Evolutionary conservation across 1,139 yeast genomes (phyloP), one percentile per base, ranked within the genome.

Genomic region (Yamadazyma diddensiae): DNA sequence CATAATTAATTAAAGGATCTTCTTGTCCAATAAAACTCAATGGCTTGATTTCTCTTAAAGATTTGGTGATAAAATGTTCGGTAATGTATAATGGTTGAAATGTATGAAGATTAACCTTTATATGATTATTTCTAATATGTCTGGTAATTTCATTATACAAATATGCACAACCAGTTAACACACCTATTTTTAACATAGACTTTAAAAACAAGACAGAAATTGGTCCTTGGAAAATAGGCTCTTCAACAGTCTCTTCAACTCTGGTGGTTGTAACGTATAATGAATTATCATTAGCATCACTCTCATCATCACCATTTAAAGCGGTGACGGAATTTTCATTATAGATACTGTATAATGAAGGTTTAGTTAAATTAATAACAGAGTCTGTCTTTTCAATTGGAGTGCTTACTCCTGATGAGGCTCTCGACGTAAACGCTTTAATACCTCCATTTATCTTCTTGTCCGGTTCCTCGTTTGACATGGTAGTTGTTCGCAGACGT

Each of bases 111-210:
- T 57, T 61, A 32, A 56, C 60, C 31, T 58, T 50, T 23, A 62
- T 61, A 43, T 74, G 80, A 39, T 67, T 68, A 43, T 67, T 70
- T 47, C 74, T 77, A 36, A 76, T 58, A 42, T 73, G 73, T 35
- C 57, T 62, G 18, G 78, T 68, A 32, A 75, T 51, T 42, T 69
- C 72, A 46, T 75, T 73, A 52, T 73, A 77, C 17, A 70, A 45
- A 30, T 60, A 67, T 13, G 81, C 79, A 16, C 72, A 58, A 4
- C 51, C 41, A 1, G 73, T 61, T 34, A 76, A 55, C n/a, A 70
- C 43, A 1, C 50, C 31, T 16, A 70, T 25, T 31, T 61, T 62
- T 24, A 45, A 29, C 5, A 45, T 15, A 14, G 53, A 31, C 28
- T 41, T 41, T 2, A 30, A 9, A 3, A 41, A 1, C 4, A 35